Conservation (phyloP, 345 rosid genomes). For the Trapa incisa region DNA sequence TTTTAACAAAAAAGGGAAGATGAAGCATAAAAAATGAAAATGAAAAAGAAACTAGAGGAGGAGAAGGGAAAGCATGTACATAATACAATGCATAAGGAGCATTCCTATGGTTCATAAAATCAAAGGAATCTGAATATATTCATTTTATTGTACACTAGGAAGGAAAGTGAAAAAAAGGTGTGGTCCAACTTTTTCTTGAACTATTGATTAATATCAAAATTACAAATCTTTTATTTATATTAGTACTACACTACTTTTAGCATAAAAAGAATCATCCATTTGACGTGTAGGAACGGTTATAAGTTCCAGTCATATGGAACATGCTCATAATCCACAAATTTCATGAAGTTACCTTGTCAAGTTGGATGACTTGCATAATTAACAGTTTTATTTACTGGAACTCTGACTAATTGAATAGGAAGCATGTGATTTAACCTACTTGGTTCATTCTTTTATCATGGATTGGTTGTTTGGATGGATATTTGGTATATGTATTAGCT, state of each 20-base stretch:
- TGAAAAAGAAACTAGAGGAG: neutral
- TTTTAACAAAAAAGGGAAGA: neutral
- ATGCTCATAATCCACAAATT: neutral
- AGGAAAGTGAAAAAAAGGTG: too few species aligned
- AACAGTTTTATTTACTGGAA: neutral
- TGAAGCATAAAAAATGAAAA: neutral
- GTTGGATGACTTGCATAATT: neutral
- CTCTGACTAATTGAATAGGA: neutral
- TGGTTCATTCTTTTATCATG: neutral
- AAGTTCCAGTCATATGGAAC: neutral
- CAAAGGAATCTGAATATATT: too few species aligned
- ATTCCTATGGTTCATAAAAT: too few species aligned
- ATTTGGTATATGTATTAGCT: neutral
- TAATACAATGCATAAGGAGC: neutral
- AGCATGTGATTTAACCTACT: neutral
- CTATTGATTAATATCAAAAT: too few species aligned
- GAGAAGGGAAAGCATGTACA: neutral
- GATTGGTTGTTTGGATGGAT: neutral
- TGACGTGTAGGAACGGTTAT: neutral
- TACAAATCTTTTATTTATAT: too few species aligned
- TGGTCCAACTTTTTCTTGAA: too few species aligned
- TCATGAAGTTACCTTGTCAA: neutral
- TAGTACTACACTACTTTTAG: too few species aligned
- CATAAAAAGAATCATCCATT: too few species aligned
- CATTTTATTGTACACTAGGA: too few species aligned